phyloP scores from a whole-genome alignment of 2,329 filamentous ascomycete species.

The Fusarium sp. region DNA sequence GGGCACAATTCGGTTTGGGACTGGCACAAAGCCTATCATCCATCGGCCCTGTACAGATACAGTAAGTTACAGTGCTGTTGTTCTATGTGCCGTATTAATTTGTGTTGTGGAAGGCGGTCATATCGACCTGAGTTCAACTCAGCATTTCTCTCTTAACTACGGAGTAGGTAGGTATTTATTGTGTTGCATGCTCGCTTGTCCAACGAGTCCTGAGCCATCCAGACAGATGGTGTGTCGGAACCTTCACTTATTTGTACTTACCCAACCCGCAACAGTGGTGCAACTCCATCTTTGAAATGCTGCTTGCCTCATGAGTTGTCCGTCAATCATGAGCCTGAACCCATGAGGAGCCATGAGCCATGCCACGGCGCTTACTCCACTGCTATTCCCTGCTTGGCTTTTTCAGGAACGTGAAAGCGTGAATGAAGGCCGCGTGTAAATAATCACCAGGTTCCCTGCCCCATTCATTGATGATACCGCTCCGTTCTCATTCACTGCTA shows the following conservation, averaged over 20 bases:
- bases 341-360: conserved; percentile 32
- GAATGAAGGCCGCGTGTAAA: conserved; percentile 30
- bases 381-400: conserved; percentile 38
- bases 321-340: conserved; percentile 25
- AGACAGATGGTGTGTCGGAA: conserved; percentile 15
- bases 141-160: neutral
- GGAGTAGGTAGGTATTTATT: neutral
- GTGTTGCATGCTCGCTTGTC: conserved; percentile 24
- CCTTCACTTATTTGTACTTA: conserved; percentile 14
- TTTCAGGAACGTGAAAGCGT: conserved; percentile 39
- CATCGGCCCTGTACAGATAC: conserved; percentile 12
- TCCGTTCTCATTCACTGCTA: conserved; percentile 5
- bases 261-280: conserved; percentile 24
- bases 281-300: conserved; percentile 17
- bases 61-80: conserved; percentile 13
- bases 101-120: conserved; percentile 1
- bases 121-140: conserved; percentile 15
- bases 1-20: conserved; percentile 2
- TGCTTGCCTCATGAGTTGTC: conserved; percentile 23
- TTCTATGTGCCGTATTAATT: conserved; percentile 2
- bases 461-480: conserved; percentile 4
- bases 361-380: conserved; percentile 34
- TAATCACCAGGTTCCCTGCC: conserved; percentile 24
- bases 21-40: conserved; percentile 22
- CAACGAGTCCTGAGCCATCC: conserved; percentile 5